A percentile compares a stretch with the other conserved stretches of the same genome.
Evolutionary conservation across 352 stramenopile genomes (phyloP).

Genomic region (Phytophthora ohioensis): DNA sequence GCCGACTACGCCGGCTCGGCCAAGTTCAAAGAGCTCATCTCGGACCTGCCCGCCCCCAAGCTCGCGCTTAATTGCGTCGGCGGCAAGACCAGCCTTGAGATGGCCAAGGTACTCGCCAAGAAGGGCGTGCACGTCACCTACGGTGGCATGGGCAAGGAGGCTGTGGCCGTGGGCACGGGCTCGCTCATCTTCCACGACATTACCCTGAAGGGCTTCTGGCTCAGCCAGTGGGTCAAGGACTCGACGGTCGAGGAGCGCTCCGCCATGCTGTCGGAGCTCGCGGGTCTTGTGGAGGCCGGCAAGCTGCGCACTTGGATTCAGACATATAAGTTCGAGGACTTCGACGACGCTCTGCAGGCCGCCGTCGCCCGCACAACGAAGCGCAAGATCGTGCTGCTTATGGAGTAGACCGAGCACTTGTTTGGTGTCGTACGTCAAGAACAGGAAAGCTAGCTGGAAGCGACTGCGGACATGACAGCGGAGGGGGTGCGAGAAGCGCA

Average conservation of each 20-base stretch:
- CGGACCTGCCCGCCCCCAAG: constrained; percentile 85
- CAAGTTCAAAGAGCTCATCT: constrained; percentile 87
- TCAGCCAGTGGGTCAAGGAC: constrained; percentile 86
- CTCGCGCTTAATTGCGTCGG: constrained; percentile 86
- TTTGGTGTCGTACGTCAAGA: constrained; percentile 26
- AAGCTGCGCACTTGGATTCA: constrained; percentile 88
- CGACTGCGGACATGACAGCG: constrained; percentile 25
- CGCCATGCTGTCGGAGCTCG: constrained; percentile 77
- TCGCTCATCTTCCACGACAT: constrained; percentile 91
- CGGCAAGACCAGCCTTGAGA: constrained; percentile 72
- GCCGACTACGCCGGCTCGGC: constrained; percentile 79
- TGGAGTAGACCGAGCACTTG: constrained; percentile 64
- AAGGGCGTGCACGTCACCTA: constrained; percentile 86
- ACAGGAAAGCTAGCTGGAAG: constrained; percentile 34
- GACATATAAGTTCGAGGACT: constrained; percentile 89
- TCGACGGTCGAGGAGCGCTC: constrained; percentile 65
- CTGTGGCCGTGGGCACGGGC: constrained; percentile 69
- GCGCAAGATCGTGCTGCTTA: constrained; percentile 85
- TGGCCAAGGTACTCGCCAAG: constrained; percentile 75
- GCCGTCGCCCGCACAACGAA: constrained; percentile 84
- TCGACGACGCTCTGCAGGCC: constrained; percentile 77
- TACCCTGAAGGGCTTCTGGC: constrained; percentile 88
- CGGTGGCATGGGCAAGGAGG: constrained; percentile 82
- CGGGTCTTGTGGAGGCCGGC: constrained; percentile 66
- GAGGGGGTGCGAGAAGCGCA: not conserved